These are phyloP conservation scores for Penicillium polonicum DNA, from an alignment of 2,329 filamentous ascomycete genomes.

Conservation along the genomic window DNA sequence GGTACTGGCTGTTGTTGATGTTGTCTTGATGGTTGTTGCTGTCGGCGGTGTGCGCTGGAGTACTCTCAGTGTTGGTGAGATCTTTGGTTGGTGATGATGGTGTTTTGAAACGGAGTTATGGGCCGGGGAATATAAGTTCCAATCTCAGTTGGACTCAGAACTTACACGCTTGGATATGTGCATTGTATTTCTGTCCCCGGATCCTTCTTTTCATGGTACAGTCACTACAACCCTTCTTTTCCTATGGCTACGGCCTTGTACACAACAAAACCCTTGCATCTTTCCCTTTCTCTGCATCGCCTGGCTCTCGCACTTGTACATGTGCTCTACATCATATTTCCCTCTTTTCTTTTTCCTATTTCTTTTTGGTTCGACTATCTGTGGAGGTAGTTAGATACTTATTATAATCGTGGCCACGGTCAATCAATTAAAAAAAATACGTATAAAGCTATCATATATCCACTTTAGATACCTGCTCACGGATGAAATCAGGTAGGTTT, in stretches of 20 bases:
- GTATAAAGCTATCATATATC: background rate
- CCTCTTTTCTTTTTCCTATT: background rate
- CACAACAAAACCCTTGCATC: background rate
- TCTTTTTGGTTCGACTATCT: background rate
- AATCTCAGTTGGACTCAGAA: background rate
- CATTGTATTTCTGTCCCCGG: background rate
- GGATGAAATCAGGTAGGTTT: no score
- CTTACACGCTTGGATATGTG: background rate
- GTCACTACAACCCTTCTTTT: background rate
- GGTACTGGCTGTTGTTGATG: slow-evolving; percentile 72
- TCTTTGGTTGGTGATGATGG: slow-evolving; percentile 72
- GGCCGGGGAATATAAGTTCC: background rate
- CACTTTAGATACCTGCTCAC: background rate
- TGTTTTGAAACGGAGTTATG: background rate
- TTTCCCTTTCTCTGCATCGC: background rate
- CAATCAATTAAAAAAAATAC: background rate
- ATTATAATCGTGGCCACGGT: background rate
- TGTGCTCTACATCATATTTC: background rate
- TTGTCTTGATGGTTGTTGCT: slow-evolving; percentile 69
- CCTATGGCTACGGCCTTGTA: background rate
- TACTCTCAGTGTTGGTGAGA: slow-evolving; percentile 73
- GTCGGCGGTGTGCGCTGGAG: slow-evolving; percentile 73
- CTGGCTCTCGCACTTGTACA: background rate
- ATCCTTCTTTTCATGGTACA: background rate
- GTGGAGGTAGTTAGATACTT: background rate